Conservation (phyloP, 2,329 filamentous ascomycete species). For the Fusarium albidum region DNA sequence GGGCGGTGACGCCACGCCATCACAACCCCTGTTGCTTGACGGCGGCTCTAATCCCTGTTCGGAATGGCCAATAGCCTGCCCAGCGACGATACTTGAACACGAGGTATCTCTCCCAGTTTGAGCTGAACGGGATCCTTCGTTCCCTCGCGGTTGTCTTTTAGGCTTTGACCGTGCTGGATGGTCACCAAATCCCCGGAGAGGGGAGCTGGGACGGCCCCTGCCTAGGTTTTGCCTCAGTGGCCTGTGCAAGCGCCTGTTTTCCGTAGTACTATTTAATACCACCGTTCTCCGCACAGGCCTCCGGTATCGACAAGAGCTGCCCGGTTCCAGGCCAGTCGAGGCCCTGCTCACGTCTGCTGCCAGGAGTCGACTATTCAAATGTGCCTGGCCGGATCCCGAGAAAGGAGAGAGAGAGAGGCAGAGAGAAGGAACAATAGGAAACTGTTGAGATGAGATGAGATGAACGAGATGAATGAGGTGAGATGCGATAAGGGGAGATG, state of each 20-base stretch:
- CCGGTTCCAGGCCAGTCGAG: conserved; percentile 19
- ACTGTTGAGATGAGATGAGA: conserved; percentile 1
- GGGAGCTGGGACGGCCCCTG: conserved; percentile 6
- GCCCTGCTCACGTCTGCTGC: conserved; percentile 16
- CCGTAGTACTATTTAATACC: too few species aligned
- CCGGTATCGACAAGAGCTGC: background rate
- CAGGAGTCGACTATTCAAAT: conserved; percentile 15
- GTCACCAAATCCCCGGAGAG: too few species aligned
- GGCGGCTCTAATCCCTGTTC: conserved; percentile 24
- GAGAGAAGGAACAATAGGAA: conserved; percentile 1
- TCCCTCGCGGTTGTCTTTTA: too few species aligned
- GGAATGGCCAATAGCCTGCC: conserved; percentile 13
- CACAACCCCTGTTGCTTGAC: conserved; percentile 26
- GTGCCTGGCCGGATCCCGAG: background rate
- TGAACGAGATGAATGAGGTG: background rate
- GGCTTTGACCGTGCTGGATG: too few species aligned
- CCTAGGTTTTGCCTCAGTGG: conserved; percentile 7
- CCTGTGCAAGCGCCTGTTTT: conserved; percentile 7
- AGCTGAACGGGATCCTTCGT: conserved; percentile 5
- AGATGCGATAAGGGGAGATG: background rate
- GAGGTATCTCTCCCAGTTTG: conserved; percentile 16
- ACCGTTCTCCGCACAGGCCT: conserved; percentile 5
- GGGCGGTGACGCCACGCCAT: conserved; percentile 31
- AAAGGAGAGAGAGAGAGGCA: conserved; percentile 9
- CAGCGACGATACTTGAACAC: conserved; percentile 21